Evolutionary conservation across 139 green algal species (phyloP).

Genomic region (Haematococcus sp.): DNA sequence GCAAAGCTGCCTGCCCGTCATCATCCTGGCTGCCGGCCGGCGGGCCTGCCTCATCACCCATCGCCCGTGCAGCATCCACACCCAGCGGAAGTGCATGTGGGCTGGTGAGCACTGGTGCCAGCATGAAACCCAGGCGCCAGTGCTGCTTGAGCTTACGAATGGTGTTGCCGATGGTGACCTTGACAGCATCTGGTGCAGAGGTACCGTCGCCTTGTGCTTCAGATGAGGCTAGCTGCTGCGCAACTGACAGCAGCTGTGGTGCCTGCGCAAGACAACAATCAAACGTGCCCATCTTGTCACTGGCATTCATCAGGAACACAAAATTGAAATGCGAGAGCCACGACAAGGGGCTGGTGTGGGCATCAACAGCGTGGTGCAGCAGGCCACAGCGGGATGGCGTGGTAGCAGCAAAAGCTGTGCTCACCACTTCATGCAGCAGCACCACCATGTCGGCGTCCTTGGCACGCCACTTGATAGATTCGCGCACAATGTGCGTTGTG

Average conservation of each 20-base stretch:
- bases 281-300: too few relatives aligned
- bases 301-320: too few relatives aligned
- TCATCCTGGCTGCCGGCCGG: background rate
- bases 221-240: slow-evolving; percentile 16
- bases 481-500: slow-evolving; percentile 50
- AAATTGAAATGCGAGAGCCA: too few relatives aligned
- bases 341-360: too few relatives aligned
- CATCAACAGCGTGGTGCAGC: background rate
- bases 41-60: background rate
- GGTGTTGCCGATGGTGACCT: slow-evolving; percentile 44
- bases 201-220: background rate
- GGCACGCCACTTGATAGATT: slow-evolving; percentile 72
- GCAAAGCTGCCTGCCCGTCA: background rate
- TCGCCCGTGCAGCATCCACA: background rate
- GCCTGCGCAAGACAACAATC: slow-evolving; percentile 24
- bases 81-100: slow-evolving; percentile 31
- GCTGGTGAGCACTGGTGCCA: slow-evolving; percentile 43
- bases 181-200: slow-evolving; percentile 28
- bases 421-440: slow-evolving; percentile 19
- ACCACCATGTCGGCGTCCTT: slow-evolving; percentile 51
- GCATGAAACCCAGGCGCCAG: slow-evolving; percentile 49
- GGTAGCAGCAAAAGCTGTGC: too few relatives aligned
- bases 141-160: slow-evolving; percentile 66
- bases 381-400: background rate
- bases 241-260: slow-evolving; percentile 36